phyloP scores from a whole-genome alignment of 208 protist species.

The Naegleria fowleri region DNA sequence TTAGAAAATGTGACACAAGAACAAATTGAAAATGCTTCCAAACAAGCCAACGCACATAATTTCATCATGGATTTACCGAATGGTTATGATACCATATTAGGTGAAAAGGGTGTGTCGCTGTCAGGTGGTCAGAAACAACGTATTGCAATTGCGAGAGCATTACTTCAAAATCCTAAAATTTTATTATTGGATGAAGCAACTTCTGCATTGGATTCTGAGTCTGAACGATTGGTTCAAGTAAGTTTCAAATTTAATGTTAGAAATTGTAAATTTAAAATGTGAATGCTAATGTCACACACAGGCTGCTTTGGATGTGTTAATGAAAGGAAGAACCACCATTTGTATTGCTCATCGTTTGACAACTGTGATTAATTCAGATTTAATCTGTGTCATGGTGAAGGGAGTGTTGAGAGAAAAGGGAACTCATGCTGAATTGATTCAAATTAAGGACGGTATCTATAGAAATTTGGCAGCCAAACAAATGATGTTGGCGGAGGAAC shows the following conservation, averaged over 20 bases:
- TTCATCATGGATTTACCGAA: slow-evolving; percentile 75
- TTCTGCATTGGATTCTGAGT: slow-evolving; percentile 55
- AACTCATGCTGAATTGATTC: not conserved
- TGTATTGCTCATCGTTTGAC: not conserved
- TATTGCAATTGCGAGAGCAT: slow-evolving; percentile 72
- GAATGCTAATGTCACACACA: no score
- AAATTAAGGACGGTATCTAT: not conserved
- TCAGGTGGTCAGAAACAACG: slow-evolving; percentile 86
- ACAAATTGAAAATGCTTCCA: slow-evolving; percentile 12
- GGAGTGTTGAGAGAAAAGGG: not conserved
- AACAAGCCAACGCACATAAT: slow-evolving; percentile 75
- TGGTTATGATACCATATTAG: slow-evolving; percentile 77
- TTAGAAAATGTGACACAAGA: not conserved
- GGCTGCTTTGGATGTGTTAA: not conserved
- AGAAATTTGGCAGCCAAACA: not conserved
- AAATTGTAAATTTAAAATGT: no score
- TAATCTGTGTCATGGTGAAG: not conserved
- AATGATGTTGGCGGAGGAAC: not conserved
- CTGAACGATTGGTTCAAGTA: slow-evolving; percentile 54
- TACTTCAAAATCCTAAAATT: slow-evolving; percentile 41
- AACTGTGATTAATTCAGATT: not conserved
- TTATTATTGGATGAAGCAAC: slow-evolving; percentile 67
- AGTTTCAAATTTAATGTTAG: no score
- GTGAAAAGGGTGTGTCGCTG: slow-evolving; percentile 69
- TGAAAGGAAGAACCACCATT: not conserved